A percentile compares a stretch with the other conserved stretches of the same genome.
Evolutionary conservation across 306 rosid species (phyloP).

Genomic region (apple (Malus domestica)): DNA sequence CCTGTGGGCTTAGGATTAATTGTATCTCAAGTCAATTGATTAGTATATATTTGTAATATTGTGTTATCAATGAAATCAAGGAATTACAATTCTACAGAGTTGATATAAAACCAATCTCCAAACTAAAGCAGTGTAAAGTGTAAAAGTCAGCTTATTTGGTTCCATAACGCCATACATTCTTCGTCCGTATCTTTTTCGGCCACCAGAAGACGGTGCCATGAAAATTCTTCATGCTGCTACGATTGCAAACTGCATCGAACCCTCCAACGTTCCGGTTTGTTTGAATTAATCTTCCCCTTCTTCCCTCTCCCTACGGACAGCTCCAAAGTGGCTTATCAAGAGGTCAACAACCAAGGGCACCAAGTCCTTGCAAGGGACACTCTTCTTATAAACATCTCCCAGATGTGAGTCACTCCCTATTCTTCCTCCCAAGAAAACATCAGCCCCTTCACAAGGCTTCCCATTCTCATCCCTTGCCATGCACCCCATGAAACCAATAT

Average conservation of each 20-base stretch:
- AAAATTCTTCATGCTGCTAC: background rate
- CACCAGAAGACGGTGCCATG: background rate
- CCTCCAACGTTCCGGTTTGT: background rate
- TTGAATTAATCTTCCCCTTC: conserved; percentile 52
- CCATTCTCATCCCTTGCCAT: conserved; percentile 89
- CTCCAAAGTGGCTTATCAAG: conserved; percentile 68
- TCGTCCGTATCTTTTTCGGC: too few relatives aligned
- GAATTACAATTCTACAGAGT: too few relatives aligned
- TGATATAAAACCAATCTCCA: background rate
- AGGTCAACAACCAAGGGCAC: conserved; percentile 74
- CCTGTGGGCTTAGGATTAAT: too few relatives aligned
- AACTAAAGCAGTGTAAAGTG: background rate
- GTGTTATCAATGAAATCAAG: too few relatives aligned
- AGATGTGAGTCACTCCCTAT: conserved; percentile 93
- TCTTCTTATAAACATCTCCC: conserved; percentile 65
- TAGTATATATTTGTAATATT: too few relatives aligned
- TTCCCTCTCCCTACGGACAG: conserved; percentile 66
- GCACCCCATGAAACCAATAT: conserved; percentile 97
- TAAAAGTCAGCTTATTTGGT: background rate
- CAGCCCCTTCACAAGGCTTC: conserved; percentile 70
- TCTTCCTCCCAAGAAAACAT: conserved; percentile 84
- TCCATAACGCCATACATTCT: too few relatives aligned
- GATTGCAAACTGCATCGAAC: background rate
- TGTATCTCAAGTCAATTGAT: too few relatives aligned
- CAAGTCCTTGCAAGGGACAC: conserved; percentile 91